Conservation (phyloP, 139 green algal genomes). For the Parachlorella kessleri region DNA sequence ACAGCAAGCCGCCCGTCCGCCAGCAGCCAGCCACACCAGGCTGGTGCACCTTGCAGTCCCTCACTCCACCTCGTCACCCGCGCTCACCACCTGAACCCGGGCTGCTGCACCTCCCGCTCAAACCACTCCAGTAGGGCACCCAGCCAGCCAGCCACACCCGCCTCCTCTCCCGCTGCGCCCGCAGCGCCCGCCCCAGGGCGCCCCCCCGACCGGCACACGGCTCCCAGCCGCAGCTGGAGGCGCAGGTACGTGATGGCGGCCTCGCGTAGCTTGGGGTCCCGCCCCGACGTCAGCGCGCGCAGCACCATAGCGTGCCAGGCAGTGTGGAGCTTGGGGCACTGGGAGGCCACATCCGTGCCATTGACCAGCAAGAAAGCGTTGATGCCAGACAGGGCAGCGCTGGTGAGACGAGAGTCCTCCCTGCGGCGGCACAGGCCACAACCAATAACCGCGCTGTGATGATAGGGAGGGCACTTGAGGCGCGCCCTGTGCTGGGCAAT, state of each 20-base stretch:
- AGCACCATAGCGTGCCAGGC: conserved; percentile 16
- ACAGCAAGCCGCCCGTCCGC: too few species aligned
- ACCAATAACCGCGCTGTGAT: too few species aligned
- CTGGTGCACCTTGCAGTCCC: too few species aligned
- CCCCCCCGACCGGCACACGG: not conserved
- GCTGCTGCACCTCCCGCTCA: conserved; percentile 23
- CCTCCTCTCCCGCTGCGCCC: not conserved
- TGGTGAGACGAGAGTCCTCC: conserved; percentile 31
- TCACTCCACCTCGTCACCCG: too few species aligned
- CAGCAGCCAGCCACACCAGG: too few species aligned
- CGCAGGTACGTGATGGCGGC: conserved; percentile 30
- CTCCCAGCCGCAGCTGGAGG: conserved; percentile 39
- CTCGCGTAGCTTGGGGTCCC: conserved; percentile 36
- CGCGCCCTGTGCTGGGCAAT: too few species aligned
- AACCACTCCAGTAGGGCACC: conserved; percentile 22
- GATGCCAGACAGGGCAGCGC: conserved; percentile 20
- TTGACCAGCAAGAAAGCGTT: conserved; percentile 50
- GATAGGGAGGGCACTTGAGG: too few species aligned
- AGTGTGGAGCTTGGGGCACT: conserved; percentile 23
- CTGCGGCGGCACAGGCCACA: too few species aligned
- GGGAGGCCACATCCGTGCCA: conserved; percentile 35
- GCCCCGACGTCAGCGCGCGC: conserved; percentile 4
- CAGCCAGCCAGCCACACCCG: not conserved
- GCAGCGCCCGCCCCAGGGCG: not conserved
- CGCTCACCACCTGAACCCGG: conserved; percentile 29